Evolutionary conservation across 1,139 yeast genomes (phyloP).

Genomic region (Yamadazyma triangularis): DNA sequence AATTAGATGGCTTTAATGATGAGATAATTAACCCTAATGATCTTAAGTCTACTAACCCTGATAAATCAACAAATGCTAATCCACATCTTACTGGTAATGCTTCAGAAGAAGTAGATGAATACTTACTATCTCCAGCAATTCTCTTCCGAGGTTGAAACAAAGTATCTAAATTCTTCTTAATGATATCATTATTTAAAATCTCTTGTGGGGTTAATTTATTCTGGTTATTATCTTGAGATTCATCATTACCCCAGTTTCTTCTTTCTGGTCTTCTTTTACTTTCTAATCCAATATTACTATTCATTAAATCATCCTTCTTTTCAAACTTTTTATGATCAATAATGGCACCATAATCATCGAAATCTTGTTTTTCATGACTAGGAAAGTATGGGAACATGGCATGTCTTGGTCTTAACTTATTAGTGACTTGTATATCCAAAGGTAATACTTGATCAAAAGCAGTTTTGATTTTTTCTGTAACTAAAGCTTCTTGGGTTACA

Average conservation of each 20-base stretch:
- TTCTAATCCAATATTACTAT: constrained; percentile 33
- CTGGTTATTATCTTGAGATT: constrained; percentile 16
- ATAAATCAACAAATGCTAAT: constrained; percentile 72
- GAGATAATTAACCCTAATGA: constrained; percentile 79
- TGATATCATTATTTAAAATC: constrained; percentile 36
- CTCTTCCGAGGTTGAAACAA: constrained; percentile 53
- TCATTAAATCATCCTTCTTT: constrained; percentile 46
- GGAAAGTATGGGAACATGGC: constrained; percentile 74
- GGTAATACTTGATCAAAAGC: constrained; percentile 37
- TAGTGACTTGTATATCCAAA: constrained; percentile 63
- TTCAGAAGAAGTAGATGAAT: constrained; percentile 13
- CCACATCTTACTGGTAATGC: constrained; percentile 58
- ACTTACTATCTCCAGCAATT: constrained; percentile 17
- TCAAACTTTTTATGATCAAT: constrained; percentile 63
- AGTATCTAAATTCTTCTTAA: constrained; percentile 52
- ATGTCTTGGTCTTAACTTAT: constrained; percentile 53
- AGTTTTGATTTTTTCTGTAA: constrained; percentile 36
- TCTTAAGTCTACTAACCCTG: constrained; percentile 81
- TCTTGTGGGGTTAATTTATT: constrained; percentile 44
- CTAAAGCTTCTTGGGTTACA: constrained; percentile 39
- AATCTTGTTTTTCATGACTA: constrained; percentile 44
- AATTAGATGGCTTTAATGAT: constrained; percentile 71
- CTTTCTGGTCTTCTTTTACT: constrained; percentile 32
- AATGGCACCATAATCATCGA: constrained; percentile 83
- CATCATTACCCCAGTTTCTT: constrained; percentile 31